Evolutionary conservation across 2,329 filamentous ascomycete species (phyloP).

Genomic region (Penicillium sp.): DNA sequence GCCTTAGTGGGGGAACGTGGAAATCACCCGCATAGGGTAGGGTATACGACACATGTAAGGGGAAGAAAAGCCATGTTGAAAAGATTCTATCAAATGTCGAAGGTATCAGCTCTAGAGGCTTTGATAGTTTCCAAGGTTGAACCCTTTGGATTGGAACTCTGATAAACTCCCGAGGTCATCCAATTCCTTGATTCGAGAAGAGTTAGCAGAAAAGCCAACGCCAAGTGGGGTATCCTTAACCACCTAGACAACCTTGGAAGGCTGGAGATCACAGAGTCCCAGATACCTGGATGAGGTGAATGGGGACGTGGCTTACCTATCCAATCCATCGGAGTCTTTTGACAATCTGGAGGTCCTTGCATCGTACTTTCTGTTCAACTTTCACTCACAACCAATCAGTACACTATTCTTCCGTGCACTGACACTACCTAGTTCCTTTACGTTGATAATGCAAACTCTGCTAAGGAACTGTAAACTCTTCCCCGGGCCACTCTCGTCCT

Average conservation of each 20-base stretch:
- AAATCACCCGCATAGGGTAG: slow-evolving; percentile 5
- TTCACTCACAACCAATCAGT: slow-evolving; percentile 17
- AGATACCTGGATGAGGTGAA: slow-evolving; percentile 20
- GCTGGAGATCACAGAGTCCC: slow-evolving; percentile 5
- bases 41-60: background rate
- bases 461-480: slow-evolving; percentile 14
- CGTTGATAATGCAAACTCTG: slow-evolving; percentile 15
- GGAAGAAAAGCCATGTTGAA: background rate
- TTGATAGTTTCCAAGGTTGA: background rate
- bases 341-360: slow-evolving; percentile 13
- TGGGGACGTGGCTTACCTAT: slow-evolving; percentile 6
- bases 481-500: slow-evolving; percentile 13
- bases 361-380: slow-evolving; percentile 8
- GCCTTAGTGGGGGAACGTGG: slow-evolving; percentile 14
- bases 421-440: slow-evolving; percentile 8
- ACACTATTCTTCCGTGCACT: background rate
- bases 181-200: background rate
- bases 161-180: background rate
- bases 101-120: background rate
- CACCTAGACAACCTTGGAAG: background rate
- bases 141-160: background rate
- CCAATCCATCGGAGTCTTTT: background rate
- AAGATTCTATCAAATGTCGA: background rate
- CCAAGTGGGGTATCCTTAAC: background rate
- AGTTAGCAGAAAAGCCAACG: background rate